These are phyloP conservation scores for Medicago arabica DNA, from an alignment of 306 rosid species.

Conservation along the genomic window DNA sequence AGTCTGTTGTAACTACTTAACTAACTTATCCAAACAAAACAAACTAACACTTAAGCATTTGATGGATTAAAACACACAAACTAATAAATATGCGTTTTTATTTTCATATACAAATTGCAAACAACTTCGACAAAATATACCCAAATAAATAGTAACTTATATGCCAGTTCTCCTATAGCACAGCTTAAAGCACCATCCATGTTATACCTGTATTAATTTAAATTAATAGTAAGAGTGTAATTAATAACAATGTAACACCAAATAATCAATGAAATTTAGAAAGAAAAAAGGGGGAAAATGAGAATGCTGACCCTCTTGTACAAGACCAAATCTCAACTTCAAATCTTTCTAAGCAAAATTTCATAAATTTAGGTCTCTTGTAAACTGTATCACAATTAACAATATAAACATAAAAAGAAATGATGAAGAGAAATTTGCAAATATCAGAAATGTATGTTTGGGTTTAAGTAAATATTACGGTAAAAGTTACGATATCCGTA, in stretches of 20 bases:
- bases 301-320: constrained; percentile 35
- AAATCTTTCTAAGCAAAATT: constrained; percentile 50
- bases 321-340: constrained; percentile 55
- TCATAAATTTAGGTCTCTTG: constrained; percentile 42
- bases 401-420: neutral
- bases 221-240: neutral
- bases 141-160: constrained; percentile 37
- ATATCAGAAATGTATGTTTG: neutral
- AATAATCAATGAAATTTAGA: neutral
- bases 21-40: too few species aligned
- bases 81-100: neutral
- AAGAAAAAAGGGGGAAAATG: neutral
- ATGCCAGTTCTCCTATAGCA: neutral
- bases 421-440: neutral
- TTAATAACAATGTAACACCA: neutral
- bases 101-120: neutral
- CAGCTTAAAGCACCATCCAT: neutral
- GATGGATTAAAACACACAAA: too few species aligned
- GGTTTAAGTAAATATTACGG: constrained; percentile 16
- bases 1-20: too few species aligned
- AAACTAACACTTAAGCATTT: too few species aligned
- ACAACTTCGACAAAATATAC: constrained; percentile 5
- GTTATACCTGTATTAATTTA: constrained; percentile 26
- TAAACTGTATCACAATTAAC: constrained; percentile 30
- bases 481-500: neutral